Base-by-base conservation (phyloP, 768 basidiomycete species). In the Leccinum imitatum region DNA sequence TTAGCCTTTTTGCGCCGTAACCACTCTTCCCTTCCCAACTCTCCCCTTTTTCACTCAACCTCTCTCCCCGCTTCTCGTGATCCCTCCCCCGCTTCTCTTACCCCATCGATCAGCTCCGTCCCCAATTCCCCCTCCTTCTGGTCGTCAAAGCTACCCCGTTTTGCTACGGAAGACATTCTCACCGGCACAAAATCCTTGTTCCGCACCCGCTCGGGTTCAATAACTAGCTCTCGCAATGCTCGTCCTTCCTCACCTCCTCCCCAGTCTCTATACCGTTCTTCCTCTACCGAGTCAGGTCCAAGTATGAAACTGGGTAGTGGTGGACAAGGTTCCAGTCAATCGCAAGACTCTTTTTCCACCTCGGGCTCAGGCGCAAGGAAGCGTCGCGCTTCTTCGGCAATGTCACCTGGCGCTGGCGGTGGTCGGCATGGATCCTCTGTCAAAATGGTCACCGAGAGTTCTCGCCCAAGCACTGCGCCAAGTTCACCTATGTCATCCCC, bases 121-220 rank as follows among this genome's bases (percentile, higher is more conserved):
- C 64, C 69, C 19, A 59, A 4, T 31, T 59, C 64, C 5, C 71
- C 69, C 2, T 55, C 56, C 13, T 33, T 56, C 19, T 61, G 47
- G 2, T 44, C 63, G 7, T 5, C 50, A 44, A 67, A 53, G 21
- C 62, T 65, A 21, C 46, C 56, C 19, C 69, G 63, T 19, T 57
- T 72, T n/a, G 66, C 68, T 10, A 58, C 65, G 21, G 76, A 77
- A 37, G 72, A 76, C 39, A 54, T 74, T 15, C 60, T 75, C 21
- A 64, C 73, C 17, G 68, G 73, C 19, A 57, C 70, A 31, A 73
- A 63, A 50, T 66, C 70, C 3, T 59, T 79, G 53, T 72, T 76
- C 61, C 69, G 73, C 50, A 0, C 60, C 6, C 70, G 66, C 37
- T 63, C 70, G 7, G 65, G 61, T 3, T 71, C 70, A 10, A 3